Evolutionary conservation across 2,329 filamentous ascomycete species (phyloP).

Genomic region (Sclerotinia subarctica): DNA sequence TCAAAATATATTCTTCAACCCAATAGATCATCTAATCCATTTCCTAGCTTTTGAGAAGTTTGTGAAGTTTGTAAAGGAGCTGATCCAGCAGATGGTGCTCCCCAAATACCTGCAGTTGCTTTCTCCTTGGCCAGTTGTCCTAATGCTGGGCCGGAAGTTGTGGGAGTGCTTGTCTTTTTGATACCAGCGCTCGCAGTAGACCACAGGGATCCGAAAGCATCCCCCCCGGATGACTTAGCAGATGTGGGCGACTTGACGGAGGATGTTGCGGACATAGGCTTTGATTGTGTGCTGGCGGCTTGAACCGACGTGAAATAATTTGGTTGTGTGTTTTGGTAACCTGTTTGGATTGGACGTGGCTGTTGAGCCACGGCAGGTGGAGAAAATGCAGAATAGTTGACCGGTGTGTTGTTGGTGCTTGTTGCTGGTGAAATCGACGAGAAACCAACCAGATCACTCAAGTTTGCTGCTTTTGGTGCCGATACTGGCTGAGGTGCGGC

Average conservation of each 20-base stretch:
- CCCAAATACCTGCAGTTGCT: conserved; percentile 92
- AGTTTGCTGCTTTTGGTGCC: conserved; percentile 73
- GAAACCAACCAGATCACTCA: conserved; percentile 76
- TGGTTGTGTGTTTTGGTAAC: conserved; percentile 74
- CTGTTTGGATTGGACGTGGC: conserved; percentile 49
- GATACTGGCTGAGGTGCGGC: conserved; percentile 81
- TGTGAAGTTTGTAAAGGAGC: conserved; percentile 26
- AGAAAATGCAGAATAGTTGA: conserved; percentile 63
- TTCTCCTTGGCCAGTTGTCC: conserved; percentile 98
- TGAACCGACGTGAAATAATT: conserved; percentile 94
- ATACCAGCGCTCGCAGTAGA: conserved; percentile 64
- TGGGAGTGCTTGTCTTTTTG: conserved; percentile 65
- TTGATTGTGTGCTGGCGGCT: conserved; percentile 41
- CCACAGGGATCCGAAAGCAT: conserved; percentile 90
- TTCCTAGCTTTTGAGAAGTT: conserved; percentile 36
- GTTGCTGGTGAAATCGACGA: conserved; percentile 75
- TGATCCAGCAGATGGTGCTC: conserved; percentile 53
- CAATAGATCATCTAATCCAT: conserved; percentile 45
- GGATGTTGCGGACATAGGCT: conserved; percentile 34
- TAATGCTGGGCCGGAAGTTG: conserved; percentile 70
- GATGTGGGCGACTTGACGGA: conserved; percentile 49
- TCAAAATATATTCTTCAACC: conserved; percentile 36
- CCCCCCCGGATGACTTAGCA: conserved; percentile 61
- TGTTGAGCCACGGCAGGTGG: conserved; percentile 46
- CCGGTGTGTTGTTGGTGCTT: conserved; percentile 53